Base-by-base conservation (phyloP, 495 filamentous ascomycete genomes). In the Trichoderma parareesei region DNA sequence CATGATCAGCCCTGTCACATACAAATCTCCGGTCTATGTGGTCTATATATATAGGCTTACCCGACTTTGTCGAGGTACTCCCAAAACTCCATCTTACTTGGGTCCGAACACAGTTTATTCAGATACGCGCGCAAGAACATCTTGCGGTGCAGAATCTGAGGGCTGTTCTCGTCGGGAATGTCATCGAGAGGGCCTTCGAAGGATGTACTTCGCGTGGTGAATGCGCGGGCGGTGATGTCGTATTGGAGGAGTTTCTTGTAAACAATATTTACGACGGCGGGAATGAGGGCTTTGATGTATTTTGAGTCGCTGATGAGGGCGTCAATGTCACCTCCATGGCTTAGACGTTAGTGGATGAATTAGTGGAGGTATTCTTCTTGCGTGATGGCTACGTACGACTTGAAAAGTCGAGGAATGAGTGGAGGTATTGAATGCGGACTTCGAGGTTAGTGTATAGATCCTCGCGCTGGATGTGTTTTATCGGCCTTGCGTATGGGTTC, bases 31-130 rank as follows among this genome's bases (percentile, higher is more conserved):
- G 27, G 27, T 27, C 27, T 27, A 27, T 3, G 8, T 11, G 8
- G 35, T 55, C 3, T 20, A 7, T 5, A 55, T 64, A 38, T 37
- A 16, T 8, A 6, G 13, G 67, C 75, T 74, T 48, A 77, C 79
- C 88, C 89, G 38, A 92, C 88, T 75, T 90, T 92, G 73, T 90
- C 85, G 43, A 91, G 74, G 71, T 91, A 92, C 66, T 88, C 81
- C 87, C 88, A 92, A 70, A 90, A 91, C 63, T 89, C 87, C 79
- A 88, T 85, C 67, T 82, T 84, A 44, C 82, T 84, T 0, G 88
- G 88, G 69, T 91, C 88, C 13, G 84, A 85, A 71, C 87, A 89
- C 11, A 91, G 71, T 70, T 86, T 88, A 55, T 79, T 83, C 40
- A 92, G 76, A 66, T 91, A 91, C 64, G 84, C 88, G 9, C 86